Conservation (phyloP, 164 flowering plant species). For the Aristolochia californica region DNA sequence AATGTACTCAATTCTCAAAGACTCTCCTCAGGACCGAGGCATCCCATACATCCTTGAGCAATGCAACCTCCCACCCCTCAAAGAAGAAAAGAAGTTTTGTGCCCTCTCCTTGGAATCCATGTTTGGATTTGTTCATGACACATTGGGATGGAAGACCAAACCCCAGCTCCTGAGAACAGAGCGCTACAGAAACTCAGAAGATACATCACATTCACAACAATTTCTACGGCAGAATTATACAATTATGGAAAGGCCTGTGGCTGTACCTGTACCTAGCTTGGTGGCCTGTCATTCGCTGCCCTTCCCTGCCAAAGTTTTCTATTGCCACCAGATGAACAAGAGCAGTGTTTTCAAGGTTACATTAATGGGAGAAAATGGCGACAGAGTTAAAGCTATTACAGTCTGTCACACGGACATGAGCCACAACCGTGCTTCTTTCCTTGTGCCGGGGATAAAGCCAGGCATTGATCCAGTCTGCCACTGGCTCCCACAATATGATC, state of each 20-base stretch:
- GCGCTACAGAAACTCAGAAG: neutral
- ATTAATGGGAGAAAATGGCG: constrained; percentile 30
- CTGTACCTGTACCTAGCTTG: constrained; percentile 16
- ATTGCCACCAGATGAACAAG: constrained; percentile 36
- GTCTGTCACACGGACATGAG: constrained; percentile 56
- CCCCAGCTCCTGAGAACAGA: constrained; percentile 16
- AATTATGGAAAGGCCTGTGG: constrained; percentile 14
- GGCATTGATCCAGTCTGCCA: constrained; percentile 43
- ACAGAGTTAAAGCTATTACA: constrained; percentile 25
- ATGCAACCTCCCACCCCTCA: constrained; percentile 27
- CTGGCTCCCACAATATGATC: constrained; percentile 33
- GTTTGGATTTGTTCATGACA: constrained; percentile 24
- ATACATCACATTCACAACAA: neutral
- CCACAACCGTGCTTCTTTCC: constrained; percentile 26
- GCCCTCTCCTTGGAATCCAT: constrained; percentile 43
- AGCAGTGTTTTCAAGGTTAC: constrained; percentile 25
- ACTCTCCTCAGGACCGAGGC: constrained; percentile 40
- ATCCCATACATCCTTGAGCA: constrained; percentile 34
- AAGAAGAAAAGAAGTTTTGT: constrained; percentile 32
- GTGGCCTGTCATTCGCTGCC: constrained; percentile 43
- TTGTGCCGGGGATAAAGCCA: constrained; percentile 21
- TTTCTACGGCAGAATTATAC: constrained; percentile 27
- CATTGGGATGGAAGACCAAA: constrained; percentile 15
- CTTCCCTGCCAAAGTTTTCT: constrained; percentile 42
- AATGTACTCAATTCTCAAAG: constrained; percentile 22